Conservation (phyloP, 352 stramenopile genomes). For the Globisporangium carolinianum region DNA sequence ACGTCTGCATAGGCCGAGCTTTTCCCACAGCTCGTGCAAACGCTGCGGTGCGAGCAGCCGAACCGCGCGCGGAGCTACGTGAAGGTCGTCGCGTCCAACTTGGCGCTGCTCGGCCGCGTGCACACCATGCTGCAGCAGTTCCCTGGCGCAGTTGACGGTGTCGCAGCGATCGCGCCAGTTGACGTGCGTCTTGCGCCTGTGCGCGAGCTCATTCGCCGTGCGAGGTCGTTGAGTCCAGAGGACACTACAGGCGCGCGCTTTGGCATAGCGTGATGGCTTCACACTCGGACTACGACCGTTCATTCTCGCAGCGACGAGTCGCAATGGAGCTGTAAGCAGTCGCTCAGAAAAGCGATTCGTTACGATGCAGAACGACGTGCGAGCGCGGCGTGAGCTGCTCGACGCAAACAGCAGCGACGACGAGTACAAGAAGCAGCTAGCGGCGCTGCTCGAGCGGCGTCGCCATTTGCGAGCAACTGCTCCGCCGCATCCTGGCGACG, state of each 20-base stretch:
- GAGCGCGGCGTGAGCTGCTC: conserved; percentile 12
- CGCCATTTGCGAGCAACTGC: conserved; percentile 23
- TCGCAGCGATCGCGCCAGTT: conserved; percentile 24
- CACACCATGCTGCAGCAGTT: conserved; percentile 25
- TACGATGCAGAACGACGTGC: conserved; percentile 45
- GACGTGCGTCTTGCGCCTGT: conserved; percentile 31
- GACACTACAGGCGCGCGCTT: conserved; percentile 25
- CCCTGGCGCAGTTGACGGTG: conserved; percentile 31
- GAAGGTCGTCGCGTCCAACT: conserved; percentile 31
- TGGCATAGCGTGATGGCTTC: background rate
- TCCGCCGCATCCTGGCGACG: background rate
- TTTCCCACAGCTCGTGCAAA: conserved; percentile 58
- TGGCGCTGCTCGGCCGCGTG: conserved; percentile 36
- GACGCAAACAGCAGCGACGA: conserved; percentile 13
- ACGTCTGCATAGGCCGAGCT: conserved; percentile 18
- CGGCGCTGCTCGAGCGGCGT: conserved; percentile 30
- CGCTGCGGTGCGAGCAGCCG: conserved; percentile 44
- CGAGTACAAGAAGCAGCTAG: conserved; percentile 39
- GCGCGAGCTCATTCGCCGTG: conserved; percentile 30
- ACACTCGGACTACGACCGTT: too few species aligned
- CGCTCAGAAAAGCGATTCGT: background rate
- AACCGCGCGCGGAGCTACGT: conserved; percentile 53
- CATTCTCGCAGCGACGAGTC: too few species aligned
- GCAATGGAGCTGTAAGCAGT: background rate
- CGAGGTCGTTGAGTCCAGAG: conserved; percentile 13